Conservation (phyloP, 2,329 filamentous ascomycete genomes). For the Claviceps sorghi region DNA sequence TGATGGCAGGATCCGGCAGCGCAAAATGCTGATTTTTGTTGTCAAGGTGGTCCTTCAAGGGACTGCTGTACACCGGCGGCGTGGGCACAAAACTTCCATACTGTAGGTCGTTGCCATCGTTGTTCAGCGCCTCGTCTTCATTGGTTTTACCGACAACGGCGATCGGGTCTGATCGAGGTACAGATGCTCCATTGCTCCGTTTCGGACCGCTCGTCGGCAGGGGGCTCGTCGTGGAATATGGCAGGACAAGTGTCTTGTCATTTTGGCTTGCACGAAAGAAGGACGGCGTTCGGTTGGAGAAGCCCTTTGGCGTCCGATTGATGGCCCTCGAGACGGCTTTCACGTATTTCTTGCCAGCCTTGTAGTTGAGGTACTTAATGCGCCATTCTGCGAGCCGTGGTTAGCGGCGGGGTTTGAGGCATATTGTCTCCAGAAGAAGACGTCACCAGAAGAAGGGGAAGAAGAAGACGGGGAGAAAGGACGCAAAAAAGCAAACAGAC, state of each 20-base stretch:
- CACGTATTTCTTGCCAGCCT: conserved; percentile 85
- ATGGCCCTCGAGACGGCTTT: conserved; percentile 68
- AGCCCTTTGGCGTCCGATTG: conserved; percentile 36
- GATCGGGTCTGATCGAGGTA: conserved; percentile 1
- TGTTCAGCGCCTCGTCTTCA: conserved; percentile 9
- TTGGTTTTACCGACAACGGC: not conserved
- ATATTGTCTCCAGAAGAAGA: not conserved
- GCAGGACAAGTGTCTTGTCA: conserved; percentile 1
- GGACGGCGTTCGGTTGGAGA: conserved; percentile 18
- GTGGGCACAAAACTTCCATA: conserved; percentile 40
- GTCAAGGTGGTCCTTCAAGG: conserved; percentile 3
- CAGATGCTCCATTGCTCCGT: not conserved
- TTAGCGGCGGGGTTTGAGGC: conserved; percentile 1
- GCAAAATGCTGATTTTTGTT: conserved; percentile 26
- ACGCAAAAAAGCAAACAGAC: too few relatives aligned
- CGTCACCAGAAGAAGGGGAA: too few relatives aligned
- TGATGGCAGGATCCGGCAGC: conserved; percentile 39
- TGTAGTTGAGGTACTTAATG: conserved; percentile 89
- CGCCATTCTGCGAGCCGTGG: conserved; percentile 54
- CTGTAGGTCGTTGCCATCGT: conserved; percentile 23
- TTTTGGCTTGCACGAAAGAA: conserved; percentile 14
- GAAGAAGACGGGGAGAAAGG: too few relatives aligned
- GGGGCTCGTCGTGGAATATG: not conserved
- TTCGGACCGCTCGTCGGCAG: not conserved
- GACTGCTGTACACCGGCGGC: conserved; percentile 21